Evolutionary conservation across 371 early-diverging fungal species (phyloP).

Genomic region (Syncephalastrum sp.): DNA sequence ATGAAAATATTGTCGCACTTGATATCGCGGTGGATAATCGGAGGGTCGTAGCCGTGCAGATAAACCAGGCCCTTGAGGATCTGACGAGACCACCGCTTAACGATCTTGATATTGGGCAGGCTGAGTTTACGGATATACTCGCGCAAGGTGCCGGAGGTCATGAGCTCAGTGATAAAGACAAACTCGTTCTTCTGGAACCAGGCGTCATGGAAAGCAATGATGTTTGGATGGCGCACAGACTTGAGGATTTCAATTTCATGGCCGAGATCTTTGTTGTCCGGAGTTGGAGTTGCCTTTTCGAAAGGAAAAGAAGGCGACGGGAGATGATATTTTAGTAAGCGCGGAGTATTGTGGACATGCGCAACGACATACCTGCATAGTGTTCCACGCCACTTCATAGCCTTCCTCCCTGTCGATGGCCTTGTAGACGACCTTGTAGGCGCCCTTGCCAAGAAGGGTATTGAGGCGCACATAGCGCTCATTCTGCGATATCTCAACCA

Average conservation of each 20-base stretch:
- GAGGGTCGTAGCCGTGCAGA: constrained; percentile 77
- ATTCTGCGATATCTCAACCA: constrained; percentile 64
- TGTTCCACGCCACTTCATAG: constrained; percentile 92
- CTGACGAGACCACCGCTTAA: constrained; percentile 80
- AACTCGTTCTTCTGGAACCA: constrained; percentile 75
- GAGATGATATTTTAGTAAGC: not conserved
- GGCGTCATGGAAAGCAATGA: constrained; percentile 77
- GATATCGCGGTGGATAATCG: constrained; percentile 89
- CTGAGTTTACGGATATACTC: constrained; percentile 74
- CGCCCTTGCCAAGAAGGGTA: constrained; percentile 76
- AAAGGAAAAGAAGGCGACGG: not conserved
- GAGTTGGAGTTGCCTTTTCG: constrained; percentile 12
- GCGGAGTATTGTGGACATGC: constrained; percentile 22
- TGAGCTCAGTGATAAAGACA: constrained; percentile 90
- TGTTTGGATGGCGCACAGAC: constrained; percentile 82
- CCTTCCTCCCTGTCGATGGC: constrained; percentile 89
- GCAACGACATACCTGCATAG: constrained; percentile 35
- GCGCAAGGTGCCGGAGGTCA: constrained; percentile 89
- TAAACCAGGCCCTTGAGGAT: constrained; percentile 83
- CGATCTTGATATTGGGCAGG: constrained; percentile 72
- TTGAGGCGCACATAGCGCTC: constrained; percentile 71
- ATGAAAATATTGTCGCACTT: constrained; percentile 89
- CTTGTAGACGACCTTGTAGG: constrained; percentile 87
- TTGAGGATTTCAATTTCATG: constrained; percentile 72
- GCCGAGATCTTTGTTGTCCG: constrained; percentile 33